phyloP scores from a whole-genome alignment of 2,329 filamentous ascomycete genomes.

The Ilyonectria destructans region DNA sequence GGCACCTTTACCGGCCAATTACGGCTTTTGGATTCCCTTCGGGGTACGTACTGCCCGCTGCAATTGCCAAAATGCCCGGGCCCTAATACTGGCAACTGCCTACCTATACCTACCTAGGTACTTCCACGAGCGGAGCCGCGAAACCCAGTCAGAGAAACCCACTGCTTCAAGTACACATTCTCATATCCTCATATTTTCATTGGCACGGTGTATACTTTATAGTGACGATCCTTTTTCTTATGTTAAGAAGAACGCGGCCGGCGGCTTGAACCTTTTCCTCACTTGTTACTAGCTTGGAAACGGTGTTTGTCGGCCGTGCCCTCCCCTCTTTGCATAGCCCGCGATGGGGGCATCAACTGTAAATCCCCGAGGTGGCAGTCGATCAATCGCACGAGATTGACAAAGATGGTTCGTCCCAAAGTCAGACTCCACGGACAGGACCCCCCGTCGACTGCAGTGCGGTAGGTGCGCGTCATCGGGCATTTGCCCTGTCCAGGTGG shows the following conservation, averaged over 20 bases:
- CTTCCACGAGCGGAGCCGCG: too few species aligned
- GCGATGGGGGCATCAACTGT: slow-evolving; percentile 7
- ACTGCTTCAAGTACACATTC: neutral
- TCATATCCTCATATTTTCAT: neutral
- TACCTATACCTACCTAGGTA: too few species aligned
- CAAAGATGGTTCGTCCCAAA: slow-evolving; percentile 18
- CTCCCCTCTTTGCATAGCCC: neutral
- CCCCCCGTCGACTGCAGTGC: neutral
- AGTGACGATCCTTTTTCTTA: neutral
- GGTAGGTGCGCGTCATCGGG: slow-evolving; percentile 16
- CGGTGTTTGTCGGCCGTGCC: too few species aligned
- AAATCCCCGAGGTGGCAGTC: slow-evolving; percentile 15
- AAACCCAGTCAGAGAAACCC: too few species aligned
- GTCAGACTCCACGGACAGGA: slow-evolving; percentile 5
- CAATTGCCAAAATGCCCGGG: too few species aligned
- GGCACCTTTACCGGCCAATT: slow-evolving; percentile 17
- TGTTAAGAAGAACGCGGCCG: neutral
- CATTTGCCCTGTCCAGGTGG: slow-evolving; percentile 1
- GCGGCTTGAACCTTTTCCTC: neutral
- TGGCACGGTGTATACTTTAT: neutral
- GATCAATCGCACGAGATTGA: slow-evolving; percentile 3
- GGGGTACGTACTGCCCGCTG: too few species aligned
- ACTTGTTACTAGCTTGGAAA: too few species aligned
- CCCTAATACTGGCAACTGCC: too few species aligned
- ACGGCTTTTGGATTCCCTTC: neutral